Conservation (phyloP, 2,329 filamentous ascomycete genomes). For the Diaporthe helianthi region DNA sequence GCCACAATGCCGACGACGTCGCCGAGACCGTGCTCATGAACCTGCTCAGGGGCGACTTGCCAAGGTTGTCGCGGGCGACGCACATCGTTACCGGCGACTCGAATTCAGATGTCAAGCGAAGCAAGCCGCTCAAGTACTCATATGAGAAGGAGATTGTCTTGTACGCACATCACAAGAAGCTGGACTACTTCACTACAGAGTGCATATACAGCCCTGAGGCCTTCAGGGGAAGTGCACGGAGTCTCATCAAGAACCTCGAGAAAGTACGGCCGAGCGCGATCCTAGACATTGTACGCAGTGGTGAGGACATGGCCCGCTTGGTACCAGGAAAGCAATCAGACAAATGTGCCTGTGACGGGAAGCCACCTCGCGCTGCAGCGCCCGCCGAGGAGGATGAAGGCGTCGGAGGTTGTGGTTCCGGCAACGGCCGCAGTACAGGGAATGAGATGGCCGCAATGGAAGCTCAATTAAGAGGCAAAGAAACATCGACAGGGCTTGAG, state of each 20-base stretch:
- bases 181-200: slow-evolving; percentile 98
- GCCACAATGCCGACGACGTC: slow-evolving; percentile 96
- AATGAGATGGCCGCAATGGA: slow-evolving; percentile 87
- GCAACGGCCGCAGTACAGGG: slow-evolving; percentile 70
- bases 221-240: slow-evolving; percentile 89
- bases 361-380: slow-evolving; percentile 44
- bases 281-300: slow-evolving; percentile 90
- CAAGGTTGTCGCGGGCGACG: slow-evolving; percentile 85
- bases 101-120: slow-evolving; percentile 88
- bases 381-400: slow-evolving; percentile 64
- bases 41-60: slow-evolving; percentile 85
- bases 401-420: slow-evolving; percentile 76
- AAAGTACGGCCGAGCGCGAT: slow-evolving; percentile 93
- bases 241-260: slow-evolving; percentile 93
- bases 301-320: slow-evolving; percentile 94
- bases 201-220: slow-evolving; percentile 98
- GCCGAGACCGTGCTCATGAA: slow-evolving; percentile 99
- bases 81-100: slow-evolving; percentile 83
- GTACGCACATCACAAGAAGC: slow-evolving; percentile 94
- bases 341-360: slow-evolving; percentile 55
- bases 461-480: slow-evolving; percentile 70
- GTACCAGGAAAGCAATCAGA: slow-evolving; percentile 67
- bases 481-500: slow-evolving; percentile 61
- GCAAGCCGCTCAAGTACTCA: slow-evolving; percentile 96
- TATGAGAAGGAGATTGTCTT: slow-evolving; percentile 99